phyloP scores from a whole-genome alignment of 1,284 basidiomycete species.

The Ceratobasidium sp. region DNA sequence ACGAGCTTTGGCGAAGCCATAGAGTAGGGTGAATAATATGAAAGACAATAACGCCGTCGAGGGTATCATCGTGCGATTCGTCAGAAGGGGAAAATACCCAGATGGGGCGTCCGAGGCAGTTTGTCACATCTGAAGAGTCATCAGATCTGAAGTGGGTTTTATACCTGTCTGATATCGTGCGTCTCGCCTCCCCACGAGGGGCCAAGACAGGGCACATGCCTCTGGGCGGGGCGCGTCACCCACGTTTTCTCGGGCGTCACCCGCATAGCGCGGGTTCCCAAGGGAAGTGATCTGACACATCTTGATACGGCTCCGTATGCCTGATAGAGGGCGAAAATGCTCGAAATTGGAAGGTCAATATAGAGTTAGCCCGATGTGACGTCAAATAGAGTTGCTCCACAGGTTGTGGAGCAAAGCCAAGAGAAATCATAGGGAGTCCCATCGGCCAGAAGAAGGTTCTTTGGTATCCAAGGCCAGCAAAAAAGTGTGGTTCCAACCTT shows the following conservation, averaged over 20 bases:
- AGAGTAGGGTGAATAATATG: not conserved
- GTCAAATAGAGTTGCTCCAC: not conserved
- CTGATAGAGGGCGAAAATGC: not conserved
- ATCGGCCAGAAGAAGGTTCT: too few species aligned
- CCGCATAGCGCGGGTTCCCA: not conserved
- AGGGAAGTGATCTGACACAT: too few species aligned
- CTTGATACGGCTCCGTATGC: not conserved
- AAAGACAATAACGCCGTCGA: not conserved
- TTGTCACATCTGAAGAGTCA: not conserved
- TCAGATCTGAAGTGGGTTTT: not conserved
- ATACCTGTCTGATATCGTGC: not conserved
- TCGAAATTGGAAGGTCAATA: not conserved
- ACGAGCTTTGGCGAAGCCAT: not conserved
- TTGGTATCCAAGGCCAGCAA: too few species aligned
- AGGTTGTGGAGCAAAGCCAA: not conserved
- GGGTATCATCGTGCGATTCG: not conserved
- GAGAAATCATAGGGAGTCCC: not conserved
- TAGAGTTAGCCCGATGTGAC: not conserved
- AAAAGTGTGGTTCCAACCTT: too few species aligned
- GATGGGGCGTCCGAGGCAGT: not conserved
- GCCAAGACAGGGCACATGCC: not conserved
- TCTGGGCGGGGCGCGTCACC: too few species aligned
- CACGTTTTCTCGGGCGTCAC: not conserved
- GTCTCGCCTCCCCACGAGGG: not conserved
- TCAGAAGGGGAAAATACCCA: constrained; percentile 7